phyloP scores from a whole-genome alignment of 176 grass and related monocot genomes.

The Cenchrus fungigraminus region DNA sequence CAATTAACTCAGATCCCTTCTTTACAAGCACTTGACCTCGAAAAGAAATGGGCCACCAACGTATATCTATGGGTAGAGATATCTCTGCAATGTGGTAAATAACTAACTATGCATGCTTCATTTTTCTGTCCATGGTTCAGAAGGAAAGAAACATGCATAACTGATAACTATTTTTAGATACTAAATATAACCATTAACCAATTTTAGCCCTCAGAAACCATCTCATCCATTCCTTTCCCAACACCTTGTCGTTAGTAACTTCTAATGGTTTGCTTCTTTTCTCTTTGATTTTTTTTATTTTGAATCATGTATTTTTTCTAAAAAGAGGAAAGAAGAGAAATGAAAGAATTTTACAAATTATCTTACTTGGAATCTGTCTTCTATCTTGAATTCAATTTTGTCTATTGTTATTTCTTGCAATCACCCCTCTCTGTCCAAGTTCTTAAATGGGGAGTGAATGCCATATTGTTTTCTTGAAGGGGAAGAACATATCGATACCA shows the following conservation, averaged over 20 bases:
- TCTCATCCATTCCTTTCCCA: conserved; percentile 18
- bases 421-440: conserved; percentile 24
- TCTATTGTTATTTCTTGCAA: conserved; percentile 22
- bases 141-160: neutral
- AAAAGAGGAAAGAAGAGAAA: neutral
- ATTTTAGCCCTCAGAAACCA: conserved; percentile 37
- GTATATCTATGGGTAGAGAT: neutral
- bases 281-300: conserved; percentile 34
- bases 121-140: neutral
- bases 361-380: conserved; percentile 19
- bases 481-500: conserved; percentile 30
- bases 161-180: conserved; percentile 8
- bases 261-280: conserved; percentile 43
- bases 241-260: conserved; percentile 4
- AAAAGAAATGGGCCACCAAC: neutral
- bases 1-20: neutral
- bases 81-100: neutral
- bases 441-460: conserved; percentile 35
- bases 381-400: conserved; percentile 4
- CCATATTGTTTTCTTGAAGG: conserved; percentile 35
- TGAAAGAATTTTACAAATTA: neutral
- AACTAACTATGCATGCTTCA: neutral
- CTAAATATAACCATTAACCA: conserved; percentile 19
- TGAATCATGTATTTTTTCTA: neutral
- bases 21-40: neutral